Base-by-base conservation (phyloP, 495 filamentous ascomycete species). In the Ascobolus immersus region DNA sequence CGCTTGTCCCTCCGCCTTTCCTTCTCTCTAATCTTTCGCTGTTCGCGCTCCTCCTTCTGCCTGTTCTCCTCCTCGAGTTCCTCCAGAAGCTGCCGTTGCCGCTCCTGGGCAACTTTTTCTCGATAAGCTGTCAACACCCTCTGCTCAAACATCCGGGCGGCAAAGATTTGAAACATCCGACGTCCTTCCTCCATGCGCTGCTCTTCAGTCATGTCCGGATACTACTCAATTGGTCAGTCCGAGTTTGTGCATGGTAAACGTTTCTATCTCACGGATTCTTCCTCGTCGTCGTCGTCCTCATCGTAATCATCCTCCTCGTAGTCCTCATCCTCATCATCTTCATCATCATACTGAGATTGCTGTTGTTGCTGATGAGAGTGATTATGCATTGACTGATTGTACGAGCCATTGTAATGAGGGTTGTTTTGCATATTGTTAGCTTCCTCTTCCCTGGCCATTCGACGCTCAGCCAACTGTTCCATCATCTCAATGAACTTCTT, bases 401-500 rank as follows among this genome's bases (percentile, higher is more conserved):
- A 49, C 43, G 32, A 40, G 34, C 33, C 49, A 48, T 31, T 48
- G 55, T n/a, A 59, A 59, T 33, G 42, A 40, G 39, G 74, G 45
- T n/a, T n/a, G n/a, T n/a, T n/a, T n/a, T n/a, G n/a, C n/a, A n/a
- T n/a, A n/a, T n/a, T n/a, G n/a, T 73, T 71, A 11, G 78, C 77
- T 50, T 93, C 81, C 53, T 86, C 79, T 55, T 96, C 86, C 21
- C 86, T 71, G 43, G 79, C 73, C 82, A 99, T 93, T 41, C 86
- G 70, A 37, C 84, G 75, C 55, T 99, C 89, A 8, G 86, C 89
- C 44, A 99, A 66, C 52, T 93, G 82, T 51, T 99, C 86, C 89
- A 99, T 99, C 86, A 99, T 94, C 53, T 99, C 86, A 54, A 99
- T 99, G 60, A 99, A 99, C 49, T 92, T 90, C 53, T 90, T 91